phyloP scores from a whole-genome alignment of 176 grass and related monocot species.

The Carex littledalei region DNA sequence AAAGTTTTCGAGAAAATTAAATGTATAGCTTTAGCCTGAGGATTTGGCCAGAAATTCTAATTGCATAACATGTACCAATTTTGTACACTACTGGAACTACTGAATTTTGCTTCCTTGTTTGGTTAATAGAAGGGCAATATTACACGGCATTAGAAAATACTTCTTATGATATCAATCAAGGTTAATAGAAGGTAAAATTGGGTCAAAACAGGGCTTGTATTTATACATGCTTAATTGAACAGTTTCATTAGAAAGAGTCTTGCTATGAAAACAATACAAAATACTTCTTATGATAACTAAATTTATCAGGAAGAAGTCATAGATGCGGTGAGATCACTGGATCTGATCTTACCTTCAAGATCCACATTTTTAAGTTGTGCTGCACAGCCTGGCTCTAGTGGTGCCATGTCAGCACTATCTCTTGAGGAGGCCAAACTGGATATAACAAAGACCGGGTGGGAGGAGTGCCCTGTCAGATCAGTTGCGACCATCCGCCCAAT shows the following conservation, averaged over 20 bases:
- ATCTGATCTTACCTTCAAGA: background rate
- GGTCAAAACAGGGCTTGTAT: background rate
- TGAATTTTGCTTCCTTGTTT: background rate
- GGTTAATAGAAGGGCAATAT: background rate
- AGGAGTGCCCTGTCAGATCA: slow-evolving; percentile 10
- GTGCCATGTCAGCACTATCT: background rate
- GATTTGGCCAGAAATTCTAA: background rate
- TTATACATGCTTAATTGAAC: background rate
- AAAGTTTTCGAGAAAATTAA: background rate
- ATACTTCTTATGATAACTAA: background rate
- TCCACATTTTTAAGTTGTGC: background rate
- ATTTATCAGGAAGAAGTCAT: background rate
- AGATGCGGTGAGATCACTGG: slow-evolving; percentile 1
- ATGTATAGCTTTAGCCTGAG: background rate
- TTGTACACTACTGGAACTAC: background rate
- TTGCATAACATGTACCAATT: background rate
- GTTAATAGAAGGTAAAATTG: background rate
- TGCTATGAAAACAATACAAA: background rate
- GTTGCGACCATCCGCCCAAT: background rate
- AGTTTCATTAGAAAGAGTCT: background rate
- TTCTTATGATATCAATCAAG: background rate
- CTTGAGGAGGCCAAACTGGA: background rate
- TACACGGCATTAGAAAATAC: no score
- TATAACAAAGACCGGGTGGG: background rate
- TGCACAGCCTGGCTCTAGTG: background rate